phyloP scores from a whole-genome alignment of 2,329 filamentous ascomycete species.

The Cladosporium sp. region DNA sequence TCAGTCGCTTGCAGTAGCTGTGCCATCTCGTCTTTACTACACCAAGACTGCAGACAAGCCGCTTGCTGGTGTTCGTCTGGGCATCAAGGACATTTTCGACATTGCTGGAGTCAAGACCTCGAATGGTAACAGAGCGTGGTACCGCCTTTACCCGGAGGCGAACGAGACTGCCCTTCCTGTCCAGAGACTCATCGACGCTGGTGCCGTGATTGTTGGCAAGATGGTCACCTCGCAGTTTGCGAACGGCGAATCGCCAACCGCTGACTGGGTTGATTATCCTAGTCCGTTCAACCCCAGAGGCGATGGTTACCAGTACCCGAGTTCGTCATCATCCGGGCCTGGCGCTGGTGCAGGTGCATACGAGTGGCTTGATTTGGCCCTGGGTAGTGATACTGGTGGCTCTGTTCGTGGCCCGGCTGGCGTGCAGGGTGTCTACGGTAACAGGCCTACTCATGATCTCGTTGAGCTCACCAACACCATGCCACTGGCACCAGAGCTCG shows the following conservation, averaged over 20 bases:
- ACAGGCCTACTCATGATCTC: conserved; percentile 45
- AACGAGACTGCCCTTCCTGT: conserved; percentile 47
- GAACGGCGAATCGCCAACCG: conserved; percentile 44
- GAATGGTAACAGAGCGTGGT: conserved; percentile 56
- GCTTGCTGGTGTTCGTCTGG: conserved; percentile 56
- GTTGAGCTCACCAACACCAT: conserved; percentile 46
- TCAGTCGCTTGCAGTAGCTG: conserved; percentile 44
- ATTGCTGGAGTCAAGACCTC: conserved; percentile 53
- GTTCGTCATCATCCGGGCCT: conserved; percentile 44
- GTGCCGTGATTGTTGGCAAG: conserved; percentile 49
- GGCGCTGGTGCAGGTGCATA: conserved; percentile 44
- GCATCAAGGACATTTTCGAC: conserved; percentile 60
- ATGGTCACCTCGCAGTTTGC: conserved; percentile 44
- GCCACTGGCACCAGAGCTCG: conserved; percentile 44
- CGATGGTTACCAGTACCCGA: conserved; percentile 43
- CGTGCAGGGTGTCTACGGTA: conserved; percentile 48
- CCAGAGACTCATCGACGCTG: conserved; percentile 54
- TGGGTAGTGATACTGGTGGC: conserved; percentile 49
- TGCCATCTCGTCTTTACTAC: conserved; percentile 59
- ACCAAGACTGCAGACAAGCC: conserved; percentile 50
- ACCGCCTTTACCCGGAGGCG: conserved; percentile 46
- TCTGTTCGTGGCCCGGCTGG: conserved; percentile 46
- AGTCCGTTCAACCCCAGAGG: conserved; percentile 41
- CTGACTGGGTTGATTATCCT: conserved; percentile 47
- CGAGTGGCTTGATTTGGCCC: conserved; percentile 46